Percentiles rank a stretch among this genome's conserved stretches.
Evolutionary conservation across 2,329 filamentous ascomycete genomes (phyloP).

Genomic region (Pestalotiopsis sp.): DNA sequence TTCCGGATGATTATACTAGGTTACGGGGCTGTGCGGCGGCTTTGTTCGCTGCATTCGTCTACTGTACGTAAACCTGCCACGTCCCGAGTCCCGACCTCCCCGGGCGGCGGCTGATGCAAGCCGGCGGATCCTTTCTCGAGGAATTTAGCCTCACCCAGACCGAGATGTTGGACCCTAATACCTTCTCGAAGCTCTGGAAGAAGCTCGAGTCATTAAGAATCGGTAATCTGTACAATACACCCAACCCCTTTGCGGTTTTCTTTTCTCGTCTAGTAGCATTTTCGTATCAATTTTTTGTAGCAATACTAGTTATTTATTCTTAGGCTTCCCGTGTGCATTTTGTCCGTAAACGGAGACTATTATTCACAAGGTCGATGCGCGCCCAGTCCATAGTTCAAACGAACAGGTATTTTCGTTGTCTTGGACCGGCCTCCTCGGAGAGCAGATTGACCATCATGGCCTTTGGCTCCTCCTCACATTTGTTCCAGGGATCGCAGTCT

Average conservation of each 20-base stretch:
- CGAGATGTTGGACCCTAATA: neutral
- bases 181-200: neutral
- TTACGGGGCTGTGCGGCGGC: neutral
- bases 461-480: neutral
- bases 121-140: neutral
- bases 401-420: neutral
- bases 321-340: no score
- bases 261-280: no score
- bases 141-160: neutral
- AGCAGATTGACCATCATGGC: neutral
- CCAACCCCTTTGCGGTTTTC: no score
- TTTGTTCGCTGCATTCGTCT: neutral
- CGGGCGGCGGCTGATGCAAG: neutral
- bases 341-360: no score
- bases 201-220: neutral
- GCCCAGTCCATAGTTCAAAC: neutral
- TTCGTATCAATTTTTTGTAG: no score
- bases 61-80: neutral
- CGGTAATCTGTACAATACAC: neutral
- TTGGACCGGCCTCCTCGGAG: neutral
- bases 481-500: slow-evolving; percentile 8
- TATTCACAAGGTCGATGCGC: no score
- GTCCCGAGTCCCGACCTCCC: neutral
- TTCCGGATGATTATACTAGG: neutral
- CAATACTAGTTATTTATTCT: no score